These are phyloP conservation scores for Kodamaea neixiangensis DNA, from an alignment of 805 yeast genomes.

Conservation along the genomic window DNA sequence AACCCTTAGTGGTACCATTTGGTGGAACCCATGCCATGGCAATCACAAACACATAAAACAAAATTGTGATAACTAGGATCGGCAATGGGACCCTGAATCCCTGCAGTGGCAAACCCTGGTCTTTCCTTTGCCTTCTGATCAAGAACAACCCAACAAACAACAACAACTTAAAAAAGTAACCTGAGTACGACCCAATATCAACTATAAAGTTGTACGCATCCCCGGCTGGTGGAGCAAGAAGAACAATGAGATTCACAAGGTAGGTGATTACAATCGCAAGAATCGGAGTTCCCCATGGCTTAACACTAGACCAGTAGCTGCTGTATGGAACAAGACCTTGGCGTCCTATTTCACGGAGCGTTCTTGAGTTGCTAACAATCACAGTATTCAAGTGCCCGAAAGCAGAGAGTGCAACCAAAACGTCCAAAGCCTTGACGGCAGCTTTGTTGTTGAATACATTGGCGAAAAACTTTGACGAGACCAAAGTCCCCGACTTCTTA, in stretches of 20 bases:
- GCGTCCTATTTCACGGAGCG: conserved; percentile 35
- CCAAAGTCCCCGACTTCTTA: conserved; percentile 30
- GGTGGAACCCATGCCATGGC: conserved; percentile 49
- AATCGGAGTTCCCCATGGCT: conserved; percentile 34
- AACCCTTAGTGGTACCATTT: conserved; percentile 37
- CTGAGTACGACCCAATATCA: conserved; percentile 31
- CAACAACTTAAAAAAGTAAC: conserved; percentile 29
- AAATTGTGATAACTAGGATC: conserved; percentile 29
- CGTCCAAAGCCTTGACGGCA: conserved; percentile 25
- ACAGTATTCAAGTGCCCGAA: conserved; percentile 32
- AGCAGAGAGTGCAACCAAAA: conserved; percentile 32
- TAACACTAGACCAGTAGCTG: conserved; percentile 28
- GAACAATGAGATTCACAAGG: conserved; percentile 27
- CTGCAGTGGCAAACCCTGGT: conserved; percentile 28
- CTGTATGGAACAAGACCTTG: conserved; percentile 36
- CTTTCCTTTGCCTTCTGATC: conserved; percentile 32
- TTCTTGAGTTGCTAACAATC: conserved; percentile 30
- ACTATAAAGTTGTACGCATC: conserved; percentile 36
- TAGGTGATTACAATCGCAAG: conserved; percentile 27
- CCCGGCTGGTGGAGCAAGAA: conserved; percentile 37
- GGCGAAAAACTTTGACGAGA: conserved; percentile 31
- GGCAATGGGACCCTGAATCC: conserved; percentile 38
- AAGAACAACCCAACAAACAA: conserved; percentile 29
- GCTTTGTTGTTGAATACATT: conserved; percentile 32
- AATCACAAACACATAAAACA: conserved; percentile 38